A percentile compares a stretch with the other conserved stretches of the same genome.
These are phyloP conservation scores for Pythium brassicae DNA, from an alignment of 352 stramenopile species.

Conservation along the genomic window DNA sequence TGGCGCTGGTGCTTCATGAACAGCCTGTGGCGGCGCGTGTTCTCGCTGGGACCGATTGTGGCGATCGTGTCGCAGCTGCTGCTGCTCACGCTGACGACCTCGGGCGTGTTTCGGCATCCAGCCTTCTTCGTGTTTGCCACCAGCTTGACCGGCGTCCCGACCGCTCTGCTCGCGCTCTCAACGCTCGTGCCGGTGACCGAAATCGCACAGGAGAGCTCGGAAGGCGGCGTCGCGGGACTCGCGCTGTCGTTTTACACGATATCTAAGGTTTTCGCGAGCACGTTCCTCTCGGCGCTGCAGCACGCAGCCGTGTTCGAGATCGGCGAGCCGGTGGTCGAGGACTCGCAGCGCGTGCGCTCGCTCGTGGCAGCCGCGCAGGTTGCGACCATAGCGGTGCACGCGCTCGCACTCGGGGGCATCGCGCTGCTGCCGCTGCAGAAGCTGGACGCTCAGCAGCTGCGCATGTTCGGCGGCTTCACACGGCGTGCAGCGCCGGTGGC, in stretches of 20 bases:
- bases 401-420: slow-evolving; percentile 13
- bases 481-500: slow-evolving; percentile 29
- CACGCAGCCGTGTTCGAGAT: slow-evolving; percentile 1
- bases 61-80: slow-evolving; percentile 24
- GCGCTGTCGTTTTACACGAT: slow-evolving; percentile 15
- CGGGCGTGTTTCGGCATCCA: slow-evolving; percentile 19
- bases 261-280: slow-evolving; percentile 16
- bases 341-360: slow-evolving; percentile 5
- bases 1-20: slow-evolving; percentile 35
- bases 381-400: slow-evolving; percentile 10
- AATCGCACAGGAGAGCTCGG: slow-evolving; percentile 12
- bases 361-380: slow-evolving; percentile 7
- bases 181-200: slow-evolving; percentile 25
- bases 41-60: slow-evolving; percentile 22
- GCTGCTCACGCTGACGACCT: slow-evolving; percentile 22
- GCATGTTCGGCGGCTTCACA: slow-evolving; percentile 46
- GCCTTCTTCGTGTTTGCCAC: slow-evolving; percentile 22
- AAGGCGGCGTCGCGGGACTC: slow-evolving; percentile 12
- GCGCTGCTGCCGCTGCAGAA: slow-evolving; percentile 31
- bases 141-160: slow-evolving; percentile 22
- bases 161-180: slow-evolving; percentile 27
- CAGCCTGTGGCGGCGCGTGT: slow-evolving; percentile 33
- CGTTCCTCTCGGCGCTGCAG: slow-evolving; percentile 10
- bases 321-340: neutral
- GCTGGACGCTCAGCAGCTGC: slow-evolving; percentile 38